These are phyloP conservation scores for Candida smagusa DNA, from an alignment of 1,139 yeast species.

Conservation along the genomic window DNA sequence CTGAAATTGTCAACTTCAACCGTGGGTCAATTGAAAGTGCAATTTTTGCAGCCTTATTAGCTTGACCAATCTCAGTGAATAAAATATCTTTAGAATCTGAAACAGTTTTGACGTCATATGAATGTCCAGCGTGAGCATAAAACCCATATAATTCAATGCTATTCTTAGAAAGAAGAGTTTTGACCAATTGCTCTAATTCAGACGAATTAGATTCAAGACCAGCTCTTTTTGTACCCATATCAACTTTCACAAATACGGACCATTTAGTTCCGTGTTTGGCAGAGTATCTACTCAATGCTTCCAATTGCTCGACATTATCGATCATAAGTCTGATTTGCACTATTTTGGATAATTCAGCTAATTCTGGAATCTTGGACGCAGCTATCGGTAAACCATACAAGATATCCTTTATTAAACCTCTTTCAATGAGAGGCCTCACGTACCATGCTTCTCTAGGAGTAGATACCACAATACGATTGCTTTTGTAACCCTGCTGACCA, in stretches of 20 bases:
- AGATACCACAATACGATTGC: slow-evolving; percentile 61
- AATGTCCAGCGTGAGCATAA: slow-evolving; percentile 79
- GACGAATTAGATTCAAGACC: slow-evolving; percentile 43
- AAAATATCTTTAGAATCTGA: slow-evolving; percentile 48
- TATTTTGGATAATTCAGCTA: slow-evolving; percentile 44
- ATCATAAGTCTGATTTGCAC: slow-evolving; percentile 54
- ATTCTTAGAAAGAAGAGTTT: slow-evolving; percentile 20
- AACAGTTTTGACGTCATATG: slow-evolving; percentile 51
- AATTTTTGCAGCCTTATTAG: slow-evolving; percentile 49
- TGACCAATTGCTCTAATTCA: slow-evolving; percentile 27
- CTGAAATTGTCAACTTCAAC: slow-evolving; percentile 44
- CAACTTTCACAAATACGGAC: slow-evolving; percentile 56
- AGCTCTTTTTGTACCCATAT: slow-evolving; percentile 64
- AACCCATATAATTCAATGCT: slow-evolving; percentile 57
- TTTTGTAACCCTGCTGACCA: slow-evolving; percentile 16
- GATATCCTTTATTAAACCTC: slow-evolving; percentile 54
- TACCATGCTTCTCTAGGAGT: slow-evolving; percentile 68
- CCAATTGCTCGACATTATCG: slow-evolving; percentile 58
- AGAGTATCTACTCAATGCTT: slow-evolving; percentile 38
- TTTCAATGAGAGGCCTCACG: slow-evolving; percentile 40
- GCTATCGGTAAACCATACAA: slow-evolving; percentile 68
- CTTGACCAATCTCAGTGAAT: slow-evolving; percentile 54
- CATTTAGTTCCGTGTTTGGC: slow-evolving; percentile 32
- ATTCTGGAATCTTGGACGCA: slow-evolving; percentile 49
- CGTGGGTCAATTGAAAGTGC: slow-evolving; percentile 28